Conservation (phyloP, 257 asterid genomes). For the Solanum stenotomum region DNA sequence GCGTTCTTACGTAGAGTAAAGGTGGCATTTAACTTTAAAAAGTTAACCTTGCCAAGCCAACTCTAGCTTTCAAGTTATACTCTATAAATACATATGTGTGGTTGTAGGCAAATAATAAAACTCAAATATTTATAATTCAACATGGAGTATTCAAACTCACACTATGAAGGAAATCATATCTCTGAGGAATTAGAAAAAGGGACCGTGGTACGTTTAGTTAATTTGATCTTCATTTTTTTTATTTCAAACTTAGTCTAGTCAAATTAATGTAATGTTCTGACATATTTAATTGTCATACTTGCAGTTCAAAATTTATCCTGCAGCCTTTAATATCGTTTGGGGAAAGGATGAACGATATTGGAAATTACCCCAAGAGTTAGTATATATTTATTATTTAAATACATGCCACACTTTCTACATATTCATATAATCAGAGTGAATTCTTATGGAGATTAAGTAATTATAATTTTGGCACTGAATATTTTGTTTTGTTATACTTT, state of each 20-base stretch:
- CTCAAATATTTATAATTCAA: not conserved
- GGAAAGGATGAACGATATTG: not conserved
- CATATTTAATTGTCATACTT: not conserved
- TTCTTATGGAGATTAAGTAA: not conserved
- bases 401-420: not conserved
- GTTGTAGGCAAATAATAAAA: not conserved
- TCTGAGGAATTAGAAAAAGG: not conserved
- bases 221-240: not conserved
- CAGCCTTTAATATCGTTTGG: not conserved
- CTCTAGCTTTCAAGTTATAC: not conserved
- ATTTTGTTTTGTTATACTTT: not conserved
- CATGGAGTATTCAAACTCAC: not conserved
- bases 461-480: not conserved
- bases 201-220: not conserved
- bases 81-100: not conserved
- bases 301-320: not conserved
- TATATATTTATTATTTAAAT: not conserved
- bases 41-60: not conserved
- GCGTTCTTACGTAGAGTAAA: not conserved
- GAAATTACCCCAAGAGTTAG: not conserved
- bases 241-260: not conserved
- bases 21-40: not conserved
- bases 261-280: not conserved
- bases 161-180: not conserved
- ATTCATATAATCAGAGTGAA: not conserved